These are phyloP conservation scores for Cladosporium oxysporum DNA, from an alignment of 2,329 filamentous ascomycete genomes.

Conservation along the genomic window DNA sequence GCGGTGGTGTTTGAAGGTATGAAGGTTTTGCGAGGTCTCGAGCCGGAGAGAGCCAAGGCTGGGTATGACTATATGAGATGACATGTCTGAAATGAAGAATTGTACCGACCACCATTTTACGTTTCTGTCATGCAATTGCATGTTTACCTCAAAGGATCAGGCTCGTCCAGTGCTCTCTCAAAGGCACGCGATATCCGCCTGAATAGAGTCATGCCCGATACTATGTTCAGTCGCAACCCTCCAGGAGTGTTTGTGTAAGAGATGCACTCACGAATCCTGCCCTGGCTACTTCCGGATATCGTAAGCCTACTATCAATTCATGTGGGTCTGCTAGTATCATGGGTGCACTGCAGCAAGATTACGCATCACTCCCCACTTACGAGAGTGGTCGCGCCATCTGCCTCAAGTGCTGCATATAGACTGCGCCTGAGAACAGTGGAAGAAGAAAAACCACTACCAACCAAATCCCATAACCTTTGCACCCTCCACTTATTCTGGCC, in stretches of 20 bases:
- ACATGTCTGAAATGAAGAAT: neutral
- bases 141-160: neutral
- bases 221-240: neutral
- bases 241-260: too few species aligned
- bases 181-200: neutral
- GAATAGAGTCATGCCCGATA: neutral
- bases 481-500: neutral
- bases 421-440: neutral
- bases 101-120: neutral
- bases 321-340: neutral
- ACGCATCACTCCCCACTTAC: neutral
- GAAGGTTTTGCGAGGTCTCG: constrained; percentile 52
- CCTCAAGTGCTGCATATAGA: neutral
- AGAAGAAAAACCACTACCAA: neutral
- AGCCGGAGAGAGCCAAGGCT: constrained; percentile 41
- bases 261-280: neutral
- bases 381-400: neutral
- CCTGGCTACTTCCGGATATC: neutral
- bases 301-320: neutral
- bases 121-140: neutral
- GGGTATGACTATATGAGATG: constrained; percentile 23
- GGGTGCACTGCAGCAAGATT: neutral
- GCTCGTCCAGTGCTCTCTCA: neutral
- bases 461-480: neutral
- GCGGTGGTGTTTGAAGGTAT: constrained; percentile 64